A percentile compares a stretch with the other conserved stretches of the same genome.
Evolutionary conservation across 148 eudicot genomes (phyloP).

Genomic region (Pharnaceum exiguum): DNA sequence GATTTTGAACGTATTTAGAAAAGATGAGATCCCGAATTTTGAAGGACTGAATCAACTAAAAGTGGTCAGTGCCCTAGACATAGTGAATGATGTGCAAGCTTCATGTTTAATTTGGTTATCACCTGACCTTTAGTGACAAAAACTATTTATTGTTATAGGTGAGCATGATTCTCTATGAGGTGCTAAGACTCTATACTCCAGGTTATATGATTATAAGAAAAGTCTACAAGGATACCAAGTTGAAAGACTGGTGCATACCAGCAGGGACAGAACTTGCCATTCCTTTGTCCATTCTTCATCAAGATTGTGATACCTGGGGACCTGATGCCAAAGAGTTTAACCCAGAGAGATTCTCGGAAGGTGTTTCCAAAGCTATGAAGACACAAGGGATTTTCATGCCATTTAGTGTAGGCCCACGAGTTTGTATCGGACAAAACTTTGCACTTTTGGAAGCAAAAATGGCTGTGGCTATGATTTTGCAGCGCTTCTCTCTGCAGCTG

Average conservation of each 20-base stretch:
- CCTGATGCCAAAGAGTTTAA: slow-evolving; percentile 18
- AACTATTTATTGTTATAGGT: not conserved
- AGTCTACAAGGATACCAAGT: slow-evolving; percentile 1
- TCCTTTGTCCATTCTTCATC: slow-evolving; percentile 10
- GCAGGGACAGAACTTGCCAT: slow-evolving; percentile 13
- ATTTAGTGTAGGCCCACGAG: slow-evolving; percentile 16
- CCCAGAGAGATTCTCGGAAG: slow-evolving; percentile 24
- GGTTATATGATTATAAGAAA: not conserved
- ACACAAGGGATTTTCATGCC: slow-evolving; percentile 13
- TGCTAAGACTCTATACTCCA: slow-evolving; percentile 21
- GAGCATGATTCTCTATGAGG: slow-evolving; percentile 22
- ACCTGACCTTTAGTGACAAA: too few species aligned
- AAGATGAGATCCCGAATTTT: slow-evolving; percentile 11
- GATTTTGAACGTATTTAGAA: slow-evolving; percentile 11
- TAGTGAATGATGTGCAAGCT: too few species aligned
- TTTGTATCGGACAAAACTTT: slow-evolving; percentile 22
- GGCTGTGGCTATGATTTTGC: slow-evolving; percentile 18
- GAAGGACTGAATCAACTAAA: slow-evolving; percentile 18
- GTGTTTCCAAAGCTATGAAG: slow-evolving; percentile 16
- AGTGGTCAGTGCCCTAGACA: slow-evolving; percentile 11
- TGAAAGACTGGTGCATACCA: slow-evolving; percentile 10
- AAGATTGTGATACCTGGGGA: slow-evolving; percentile 18
- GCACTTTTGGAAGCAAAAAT: slow-evolving; percentile 20
- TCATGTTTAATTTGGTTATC: not conserved
- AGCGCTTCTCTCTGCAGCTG: slow-evolving; percentile 15